Evolutionary conservation across 345 rosid species (phyloP), one percentile per base, ranked within the genome.

Genomic region (Salix arbutifolia): DNA sequence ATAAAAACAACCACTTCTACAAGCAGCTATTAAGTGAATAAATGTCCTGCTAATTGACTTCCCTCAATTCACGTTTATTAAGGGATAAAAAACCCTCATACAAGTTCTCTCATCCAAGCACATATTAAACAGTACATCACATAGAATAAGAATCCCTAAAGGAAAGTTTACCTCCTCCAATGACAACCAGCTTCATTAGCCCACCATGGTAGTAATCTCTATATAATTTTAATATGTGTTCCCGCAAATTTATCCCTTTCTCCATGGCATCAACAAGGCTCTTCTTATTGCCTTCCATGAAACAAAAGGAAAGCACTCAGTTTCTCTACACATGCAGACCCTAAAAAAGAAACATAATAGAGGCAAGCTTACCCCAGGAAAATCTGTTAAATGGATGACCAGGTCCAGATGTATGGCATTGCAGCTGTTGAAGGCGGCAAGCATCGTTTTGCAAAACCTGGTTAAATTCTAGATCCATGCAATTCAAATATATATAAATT

Each of bases 381-480:
- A 96, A 96, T 83, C 87, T 90, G 83, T 89, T 91, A 72, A 93
- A 88, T 50, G 96, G 97, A 75, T 90, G 96, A 77, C 88, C 87
- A 38, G 84, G 73, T 73, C 67, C 78, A 73, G 98, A 89, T 62
- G 98, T 93, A 83, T 93, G 86, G 85, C 97, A 96, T 78, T 93
- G 98, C 74, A 96, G 87, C 78, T 96, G 99, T 76, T 96, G 94
- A 85, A 93, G 97, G 78, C 98, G 98, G 71, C 89, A 91, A 68
- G 83, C 89, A 90, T 96, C 99, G 80, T 75, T 93, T 88, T 96
- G 99, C 88, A 92, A 84, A 74, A 85, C 94, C 88, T 93, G 98
- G 85, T 96, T 96, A 81, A 96, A 96, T 82, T 96, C 99, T 96
- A 85, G 33, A 44, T 61, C 53, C 85, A 83, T 77, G 76, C 79